Percentiles rank a stretch among this genome's conserved stretches.
phyloP scores from a whole-genome alignment of 73 alveolate species.

The Tetrahymena malaccensis region DNA sequence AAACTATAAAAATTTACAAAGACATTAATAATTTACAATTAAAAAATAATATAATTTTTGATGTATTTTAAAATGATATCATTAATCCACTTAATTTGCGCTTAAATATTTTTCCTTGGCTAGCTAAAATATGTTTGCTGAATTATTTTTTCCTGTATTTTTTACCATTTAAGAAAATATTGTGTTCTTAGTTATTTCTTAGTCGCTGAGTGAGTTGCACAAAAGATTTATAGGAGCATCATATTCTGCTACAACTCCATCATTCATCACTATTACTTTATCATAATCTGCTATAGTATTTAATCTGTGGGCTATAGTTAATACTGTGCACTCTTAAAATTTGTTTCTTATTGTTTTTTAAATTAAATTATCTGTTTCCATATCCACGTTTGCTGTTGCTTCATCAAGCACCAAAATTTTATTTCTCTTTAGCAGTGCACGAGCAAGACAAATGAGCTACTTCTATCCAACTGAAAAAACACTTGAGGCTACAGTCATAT shows the following conservation, averaged over 20 bases:
- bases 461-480: slow-evolving; percentile 65
- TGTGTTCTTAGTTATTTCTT: slow-evolving; percentile 1
- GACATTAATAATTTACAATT: not conserved
- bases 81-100: not conserved
- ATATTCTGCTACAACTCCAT: slow-evolving; percentile 50
- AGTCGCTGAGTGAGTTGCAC: not conserved
- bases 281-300: slow-evolving; percentile 66
- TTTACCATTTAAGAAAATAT: slow-evolving; percentile 11
- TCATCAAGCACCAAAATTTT: slow-evolving; percentile 66
- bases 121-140: slow-evolving; percentile 10
- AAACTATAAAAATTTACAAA: too few species aligned
- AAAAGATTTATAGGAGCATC: slow-evolving; percentile 51
- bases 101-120: not conserved
- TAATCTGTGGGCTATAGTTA: slow-evolving; percentile 69
- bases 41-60: too few species aligned
- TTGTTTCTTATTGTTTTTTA: slow-evolving; percentile 44
- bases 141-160: slow-evolving; percentile 19
- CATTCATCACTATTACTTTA: slow-evolving; percentile 50
- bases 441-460: slow-evolving; percentile 59
- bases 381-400: slow-evolving; percentile 72
- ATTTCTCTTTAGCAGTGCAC: slow-evolving; percentile 59
- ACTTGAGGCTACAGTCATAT: slow-evolving; percentile 39
- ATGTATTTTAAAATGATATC: not conserved
- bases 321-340: slow-evolving; percentile 54
- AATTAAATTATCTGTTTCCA: slow-evolving; percentile 50